These are phyloP conservation scores for Talaromyces proteolyticus DNA, from an alignment of 495 filamentous ascomycete species.

Conservation along the genomic window DNA sequence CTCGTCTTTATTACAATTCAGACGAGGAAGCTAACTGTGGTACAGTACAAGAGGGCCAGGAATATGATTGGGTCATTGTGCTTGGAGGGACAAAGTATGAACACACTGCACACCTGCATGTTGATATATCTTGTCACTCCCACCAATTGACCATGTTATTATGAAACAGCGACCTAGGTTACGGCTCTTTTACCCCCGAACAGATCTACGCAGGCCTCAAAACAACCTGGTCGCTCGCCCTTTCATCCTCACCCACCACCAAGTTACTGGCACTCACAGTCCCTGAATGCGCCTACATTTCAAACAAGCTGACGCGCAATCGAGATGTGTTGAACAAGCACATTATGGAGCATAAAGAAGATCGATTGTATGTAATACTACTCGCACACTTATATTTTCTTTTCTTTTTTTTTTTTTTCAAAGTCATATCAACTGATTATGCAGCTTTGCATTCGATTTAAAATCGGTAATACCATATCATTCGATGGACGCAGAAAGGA, in stretches of 20 bases:
- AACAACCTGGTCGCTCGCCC: conserved; percentile 38
- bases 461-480: conserved; percentile 44
- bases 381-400: too few species aligned
- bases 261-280: conserved; percentile 57
- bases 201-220: conserved; percentile 36
- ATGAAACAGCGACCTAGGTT: conserved; percentile 36
- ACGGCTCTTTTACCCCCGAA: conserved; percentile 15
- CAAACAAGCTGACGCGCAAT: conserved; percentile 20
- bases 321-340: conserved; percentile 44
- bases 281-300: conserved; percentile 38
- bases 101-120: too few species aligned
- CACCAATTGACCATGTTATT: neutral
- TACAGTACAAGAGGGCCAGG: neutral
- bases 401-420: neutral
- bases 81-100: conserved; percentile 56
- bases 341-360: conserved; percentile 38
- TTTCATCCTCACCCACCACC: conserved; percentile 26
- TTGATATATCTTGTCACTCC: neutral
- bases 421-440: neutral
- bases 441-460: conserved; percentile 47
- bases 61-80: conserved; percentile 35
- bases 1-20: neutral
- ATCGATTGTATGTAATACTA: conserved; percentile 40
- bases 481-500: conserved; percentile 31
- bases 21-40: neutral